Percentiles rank a stretch among this genome's conserved stretches.
phyloP scores from a whole-genome alignment of 1,284 basidiomycete genomes.

The Neolentinus lepideus region DNA sequence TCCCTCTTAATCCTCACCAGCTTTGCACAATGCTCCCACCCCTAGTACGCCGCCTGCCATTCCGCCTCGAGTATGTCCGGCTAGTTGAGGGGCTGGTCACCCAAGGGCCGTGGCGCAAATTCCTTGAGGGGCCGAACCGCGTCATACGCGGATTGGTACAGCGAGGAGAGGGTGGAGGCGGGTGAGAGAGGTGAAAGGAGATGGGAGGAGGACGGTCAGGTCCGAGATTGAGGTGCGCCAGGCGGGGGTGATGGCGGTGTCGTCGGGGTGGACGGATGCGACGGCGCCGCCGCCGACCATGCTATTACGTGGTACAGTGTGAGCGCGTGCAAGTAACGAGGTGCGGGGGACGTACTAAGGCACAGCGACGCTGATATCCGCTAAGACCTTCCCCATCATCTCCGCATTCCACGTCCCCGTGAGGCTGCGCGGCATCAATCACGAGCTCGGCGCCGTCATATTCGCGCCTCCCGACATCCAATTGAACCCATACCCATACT shows the following conservation, averaged over 20 bases:
- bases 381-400: neutral
- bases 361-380: neutral
- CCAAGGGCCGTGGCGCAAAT: neutral
- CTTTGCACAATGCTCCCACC: slow-evolving; percentile 27
- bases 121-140: neutral
- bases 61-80: slow-evolving; percentile 31
- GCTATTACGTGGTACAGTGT: too few relatives aligned
- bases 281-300: slow-evolving; percentile 1
- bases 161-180: too few relatives aligned
- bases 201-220: neutral
- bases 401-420: neutral
- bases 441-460: neutral
- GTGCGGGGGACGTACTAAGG: too few relatives aligned
- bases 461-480: neutral
- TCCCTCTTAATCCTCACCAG: slow-evolving; percentile 33
- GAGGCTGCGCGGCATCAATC: neutral
- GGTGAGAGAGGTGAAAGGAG: too few relatives aligned
- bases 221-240: neutral
- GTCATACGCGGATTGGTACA: neutral
- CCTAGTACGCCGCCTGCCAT: slow-evolving; percentile 34
- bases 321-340: too few relatives aligned
- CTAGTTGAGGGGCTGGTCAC: slow-evolving; percentile 15
- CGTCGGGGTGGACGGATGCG: neutral
- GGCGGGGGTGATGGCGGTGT: neutral
- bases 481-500: neutral